phyloP scores from a whole-genome alignment of 192 early-diverging fungal species.

The Backusella circina region DNA sequence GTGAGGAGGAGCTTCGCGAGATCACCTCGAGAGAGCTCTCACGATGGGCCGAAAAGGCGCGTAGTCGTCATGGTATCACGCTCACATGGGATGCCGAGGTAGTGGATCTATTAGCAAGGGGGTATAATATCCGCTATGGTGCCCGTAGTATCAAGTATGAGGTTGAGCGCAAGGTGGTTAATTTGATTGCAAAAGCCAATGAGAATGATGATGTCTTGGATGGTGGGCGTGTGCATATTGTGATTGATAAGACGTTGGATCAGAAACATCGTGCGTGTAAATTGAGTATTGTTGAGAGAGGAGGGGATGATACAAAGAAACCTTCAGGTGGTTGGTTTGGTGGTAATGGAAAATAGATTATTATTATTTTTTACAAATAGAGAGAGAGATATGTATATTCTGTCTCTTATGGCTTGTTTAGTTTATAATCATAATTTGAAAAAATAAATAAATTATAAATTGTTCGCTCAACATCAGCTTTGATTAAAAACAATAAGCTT shows the following conservation, averaged over 20 bases:
- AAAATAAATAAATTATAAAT: too few relatives aligned
- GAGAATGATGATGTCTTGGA: constrained; percentile 42
- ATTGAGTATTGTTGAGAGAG: constrained; percentile 13
- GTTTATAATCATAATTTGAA: too few relatives aligned
- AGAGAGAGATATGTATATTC: too few relatives aligned
- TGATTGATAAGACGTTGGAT: constrained; percentile 17
- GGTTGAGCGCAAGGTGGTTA: constrained; percentile 40
- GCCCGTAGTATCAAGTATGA: constrained; percentile 47
- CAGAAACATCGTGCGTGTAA: constrained; percentile 9
- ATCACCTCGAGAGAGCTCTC: constrained; percentile 32
- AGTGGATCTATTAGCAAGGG: constrained; percentile 30
- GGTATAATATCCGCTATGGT: constrained; percentile 44
- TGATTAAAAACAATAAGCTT: too few relatives aligned
- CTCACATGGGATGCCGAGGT: constrained; percentile 37
- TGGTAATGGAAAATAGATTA: not conserved
- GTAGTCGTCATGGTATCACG: constrained; percentile 37
- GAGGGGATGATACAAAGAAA: constrained; percentile 13
- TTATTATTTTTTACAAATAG: too few relatives aligned
- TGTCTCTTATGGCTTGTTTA: too few relatives aligned
- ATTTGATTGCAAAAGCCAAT: constrained; percentile 40
- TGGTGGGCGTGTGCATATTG: constrained; percentile 32
- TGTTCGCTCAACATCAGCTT: too few relatives aligned
- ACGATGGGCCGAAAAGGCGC: constrained; percentile 39
- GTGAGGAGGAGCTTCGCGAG: constrained; percentile 29
- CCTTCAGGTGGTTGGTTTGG: not conserved